These are phyloP conservation scores for Solanum pennellii DNA, from an alignment of 257 asterid genomes.

Conservation along the genomic window DNA sequence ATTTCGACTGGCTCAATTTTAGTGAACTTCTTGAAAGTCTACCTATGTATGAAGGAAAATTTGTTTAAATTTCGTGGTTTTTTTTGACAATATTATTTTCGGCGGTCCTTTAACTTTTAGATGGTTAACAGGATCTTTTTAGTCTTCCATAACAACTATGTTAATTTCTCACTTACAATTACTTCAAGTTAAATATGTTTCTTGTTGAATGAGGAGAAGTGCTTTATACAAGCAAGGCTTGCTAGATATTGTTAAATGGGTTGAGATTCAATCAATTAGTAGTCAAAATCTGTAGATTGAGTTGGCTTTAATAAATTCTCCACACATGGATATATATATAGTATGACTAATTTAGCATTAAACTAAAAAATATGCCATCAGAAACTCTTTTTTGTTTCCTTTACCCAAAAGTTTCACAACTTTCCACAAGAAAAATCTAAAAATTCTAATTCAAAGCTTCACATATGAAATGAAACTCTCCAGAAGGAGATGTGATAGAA, in stretches of 20 bases:
- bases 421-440: background rate
- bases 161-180: background rate
- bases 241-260: background rate
- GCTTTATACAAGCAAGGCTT: background rate
- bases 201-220: background rate
- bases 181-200: background rate
- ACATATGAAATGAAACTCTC: background rate
- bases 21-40: background rate
- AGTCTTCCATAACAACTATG: background rate
- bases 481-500: constrained; percentile 8
- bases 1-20: background rate
- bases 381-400: no score
- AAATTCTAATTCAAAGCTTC: background rate
- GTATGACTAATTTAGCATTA: background rate
- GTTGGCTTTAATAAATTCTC: background rate
- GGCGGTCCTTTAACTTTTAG: background rate
- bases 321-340: background rate
- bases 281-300: background rate
- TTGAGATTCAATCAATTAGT: background rate
- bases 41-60: background rate
- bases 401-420: background rate
- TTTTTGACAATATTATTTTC: background rate
- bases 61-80: background rate
- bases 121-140: background rate
- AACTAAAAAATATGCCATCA: background rate